Conservation (phyloP, 495 filamentous ascomycete genomes). For the Filosporella fistucella region DNA sequence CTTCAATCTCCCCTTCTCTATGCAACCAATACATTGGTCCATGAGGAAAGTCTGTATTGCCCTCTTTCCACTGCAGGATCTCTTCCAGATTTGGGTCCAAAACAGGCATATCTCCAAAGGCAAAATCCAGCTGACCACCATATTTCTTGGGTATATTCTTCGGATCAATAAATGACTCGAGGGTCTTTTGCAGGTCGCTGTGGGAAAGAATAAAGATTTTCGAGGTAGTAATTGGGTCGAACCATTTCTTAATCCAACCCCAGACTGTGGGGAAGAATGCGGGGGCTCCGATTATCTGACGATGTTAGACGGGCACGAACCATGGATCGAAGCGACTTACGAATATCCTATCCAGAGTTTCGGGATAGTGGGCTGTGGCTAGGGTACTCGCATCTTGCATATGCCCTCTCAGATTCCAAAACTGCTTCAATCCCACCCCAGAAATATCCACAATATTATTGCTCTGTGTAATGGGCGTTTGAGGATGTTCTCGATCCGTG, state of each 20-base stretch:
- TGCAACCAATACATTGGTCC: conserved; percentile 48
- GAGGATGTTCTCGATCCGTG: conserved; percentile 58
- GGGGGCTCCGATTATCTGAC: conserved; percentile 79
- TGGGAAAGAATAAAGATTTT: conserved; percentile 85
- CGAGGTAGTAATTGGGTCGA: conserved; percentile 86
- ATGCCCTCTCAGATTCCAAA: conserved; percentile 86
- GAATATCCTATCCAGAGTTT: conserved; percentile 84
- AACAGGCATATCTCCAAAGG: conserved; percentile 67
- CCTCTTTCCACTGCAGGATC: conserved; percentile 42
- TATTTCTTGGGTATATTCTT: conserved; percentile 79
- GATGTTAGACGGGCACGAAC: not conserved
- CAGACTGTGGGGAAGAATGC: conserved; percentile 91
- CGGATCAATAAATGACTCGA: conserved; percentile 75
- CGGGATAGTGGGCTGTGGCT: conserved; percentile 89
- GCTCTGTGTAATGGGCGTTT: conserved; percentile 76
- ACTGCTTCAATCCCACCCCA: conserved; percentile 79
- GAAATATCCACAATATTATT: conserved; percentile 90
- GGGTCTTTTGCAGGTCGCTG: conserved; percentile 64
- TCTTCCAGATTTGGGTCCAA: conserved; percentile 57
- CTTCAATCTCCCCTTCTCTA: conserved; percentile 33
- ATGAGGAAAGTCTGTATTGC: conserved; percentile 36
- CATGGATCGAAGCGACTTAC: conserved; percentile 37
- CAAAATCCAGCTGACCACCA: conserved; percentile 76
- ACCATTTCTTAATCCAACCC: conserved; percentile 95
- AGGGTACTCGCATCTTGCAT: conserved; percentile 86